Base-by-base conservation (phyloP, 73 alveolate species). In the Paramecium caudatum region DNA sequence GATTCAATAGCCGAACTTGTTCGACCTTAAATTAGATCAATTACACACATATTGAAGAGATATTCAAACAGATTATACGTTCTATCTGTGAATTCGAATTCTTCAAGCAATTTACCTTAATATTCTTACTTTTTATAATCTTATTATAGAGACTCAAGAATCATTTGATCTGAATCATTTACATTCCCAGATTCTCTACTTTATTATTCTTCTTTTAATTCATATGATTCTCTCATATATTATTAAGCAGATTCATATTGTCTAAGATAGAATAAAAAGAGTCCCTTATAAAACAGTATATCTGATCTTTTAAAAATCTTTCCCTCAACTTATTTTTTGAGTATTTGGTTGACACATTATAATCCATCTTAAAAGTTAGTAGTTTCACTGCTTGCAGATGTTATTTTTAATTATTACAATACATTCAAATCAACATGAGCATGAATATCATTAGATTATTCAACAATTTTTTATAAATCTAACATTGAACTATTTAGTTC, bases 61-160 rank as follows among this genome's bases (percentile, higher is more conserved):
- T 86, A 78, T 78, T 86, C 93, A 86, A 41, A 86, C 17, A 86
- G 19, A 43, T 86, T 86, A 21, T 86, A 86, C 15, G 90, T 86
- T 65, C 93, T 86, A 86, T 86, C 84, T 12, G 34, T 39, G 13
- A 86, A 86, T 19, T 86, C 93, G n/a, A 62, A 86, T 63, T 86
- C 93, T 63, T 86, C 93, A 8, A 86, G 21, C 16, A 37, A 25
- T 39, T 45, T 37, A 12, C 27, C 15, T 74, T 45, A 21, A 37
- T 9, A 27, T 19, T 74, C 62, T 1, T 9, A 15, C 34, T 43
- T 39, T 30, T 74, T 74, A 1, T 19, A 45, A 8, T 16, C 21
- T 41, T 45, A 2, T 21, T 41, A 21, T 3, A 41, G 43, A 7
- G 49, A 41, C 1, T 74, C 88, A 6, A 74, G 21, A 23, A 74